Conservation (phyloP, 768 basidiomycete species). For the Tylopilus intermedius region DNA sequence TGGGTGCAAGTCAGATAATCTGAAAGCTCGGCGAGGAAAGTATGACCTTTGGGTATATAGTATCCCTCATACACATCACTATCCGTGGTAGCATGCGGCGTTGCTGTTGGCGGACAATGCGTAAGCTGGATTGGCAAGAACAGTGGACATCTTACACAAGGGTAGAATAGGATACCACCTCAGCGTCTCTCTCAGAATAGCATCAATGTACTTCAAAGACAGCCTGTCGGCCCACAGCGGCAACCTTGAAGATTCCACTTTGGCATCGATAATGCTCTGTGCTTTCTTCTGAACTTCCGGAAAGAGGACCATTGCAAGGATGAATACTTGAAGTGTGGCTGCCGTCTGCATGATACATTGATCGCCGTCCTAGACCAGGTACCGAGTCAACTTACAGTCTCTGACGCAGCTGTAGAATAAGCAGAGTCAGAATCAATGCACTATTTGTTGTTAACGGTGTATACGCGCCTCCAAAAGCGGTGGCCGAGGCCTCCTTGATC, state of each 20-base stretch:
- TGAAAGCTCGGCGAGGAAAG: background rate
- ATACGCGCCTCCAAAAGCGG: constrained; percentile 18
- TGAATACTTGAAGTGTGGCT: constrained; percentile 26
- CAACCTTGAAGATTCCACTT: constrained; percentile 21
- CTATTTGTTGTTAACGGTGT: background rate
- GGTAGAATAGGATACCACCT: constrained; percentile 24
- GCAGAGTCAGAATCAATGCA: background rate
- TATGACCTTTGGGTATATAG: constrained; percentile 25
- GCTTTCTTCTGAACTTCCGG: constrained; percentile 23
- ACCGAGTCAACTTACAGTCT: constrained; percentile 11
- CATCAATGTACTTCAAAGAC: constrained; percentile 26
- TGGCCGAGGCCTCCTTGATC: constrained; percentile 19
- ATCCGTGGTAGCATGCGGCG: constrained; percentile 18
- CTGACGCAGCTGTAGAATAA: constrained; percentile 11
- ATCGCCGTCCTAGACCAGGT: background rate
- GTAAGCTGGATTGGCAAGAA: background rate
- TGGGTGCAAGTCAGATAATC: constrained; percentile 2
- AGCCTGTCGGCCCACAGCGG: constrained; percentile 24
- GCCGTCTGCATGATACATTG: constrained; percentile 16
- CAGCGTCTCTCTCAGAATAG: constrained; percentile 27
- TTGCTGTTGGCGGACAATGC: constrained; percentile 1
- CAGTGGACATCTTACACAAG: constrained; percentile 13
- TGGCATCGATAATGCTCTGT: constrained; percentile 28
- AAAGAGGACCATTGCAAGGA: constrained; percentile 21
- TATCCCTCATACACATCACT: constrained; percentile 25